phyloP scores from a whole-genome alignment of 495 filamentous ascomycete genomes.

The Antarctomyces pellizariae region DNA sequence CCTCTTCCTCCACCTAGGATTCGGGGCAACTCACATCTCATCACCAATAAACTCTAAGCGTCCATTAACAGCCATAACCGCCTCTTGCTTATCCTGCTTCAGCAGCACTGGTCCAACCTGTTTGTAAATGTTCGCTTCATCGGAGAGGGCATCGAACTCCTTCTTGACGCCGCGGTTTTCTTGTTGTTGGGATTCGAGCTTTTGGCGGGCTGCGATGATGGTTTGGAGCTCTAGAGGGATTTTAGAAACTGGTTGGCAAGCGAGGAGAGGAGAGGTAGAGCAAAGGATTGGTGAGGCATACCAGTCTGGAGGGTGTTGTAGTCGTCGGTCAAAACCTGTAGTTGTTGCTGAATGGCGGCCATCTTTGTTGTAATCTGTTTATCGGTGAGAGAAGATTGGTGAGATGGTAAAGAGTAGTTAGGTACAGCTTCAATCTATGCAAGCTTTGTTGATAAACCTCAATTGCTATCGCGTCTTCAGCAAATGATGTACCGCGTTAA shows the following conservation, averaged over 20 bases:
- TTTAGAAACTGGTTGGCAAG: conserved; percentile 4
- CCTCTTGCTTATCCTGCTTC: conserved; percentile 82
- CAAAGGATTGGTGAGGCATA: conserved; percentile 12
- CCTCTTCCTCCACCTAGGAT: too few relatives aligned
- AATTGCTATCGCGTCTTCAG: too few relatives aligned
- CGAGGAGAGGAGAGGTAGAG: background rate
- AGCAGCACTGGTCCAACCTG: conserved; percentile 77
- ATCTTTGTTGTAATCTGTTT: conserved; percentile 12
- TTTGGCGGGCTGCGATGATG: conserved; percentile 60
- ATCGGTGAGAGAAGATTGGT: too few relatives aligned
- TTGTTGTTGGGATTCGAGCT: conserved; percentile 79
- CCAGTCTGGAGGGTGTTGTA: conserved; percentile 72
- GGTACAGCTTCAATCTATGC: too few relatives aligned
- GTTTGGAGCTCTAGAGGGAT: conserved; percentile 45
- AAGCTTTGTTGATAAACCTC: too few relatives aligned
- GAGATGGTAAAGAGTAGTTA: too few relatives aligned
- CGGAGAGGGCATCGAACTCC: conserved; percentile 60
- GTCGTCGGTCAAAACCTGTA: conserved; percentile 69
- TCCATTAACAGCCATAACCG: conserved; percentile 68
- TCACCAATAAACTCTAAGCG: conserved; percentile 80
- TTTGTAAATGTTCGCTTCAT: conserved; percentile 81
- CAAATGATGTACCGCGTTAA: too few relatives aligned
- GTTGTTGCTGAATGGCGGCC: conserved; percentile 27
- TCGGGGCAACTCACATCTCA: conserved; percentile 55
- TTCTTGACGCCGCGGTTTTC: conserved; percentile 80